Percentiles rank a stretch among this genome's conserved stretches.
Conservation (phyloP, 2,329 filamentous ascomycete species). For the Alternaria panax region DNA sequence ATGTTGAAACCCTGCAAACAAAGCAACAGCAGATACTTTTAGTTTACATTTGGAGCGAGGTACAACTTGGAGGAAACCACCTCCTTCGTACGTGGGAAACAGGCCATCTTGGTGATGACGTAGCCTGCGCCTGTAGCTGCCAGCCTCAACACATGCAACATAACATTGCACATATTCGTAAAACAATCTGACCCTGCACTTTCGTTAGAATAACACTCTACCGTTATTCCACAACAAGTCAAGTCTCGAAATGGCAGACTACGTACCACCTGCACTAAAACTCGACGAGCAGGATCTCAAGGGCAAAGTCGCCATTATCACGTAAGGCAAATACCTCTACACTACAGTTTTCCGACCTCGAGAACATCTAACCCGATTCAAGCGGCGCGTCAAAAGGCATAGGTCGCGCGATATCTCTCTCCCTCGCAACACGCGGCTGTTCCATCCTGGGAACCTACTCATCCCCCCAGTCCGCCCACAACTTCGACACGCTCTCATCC, state of each 20-base stretch:
- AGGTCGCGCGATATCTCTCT: constrained; percentile 39
- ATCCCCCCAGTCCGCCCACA: constrained; percentile 28
- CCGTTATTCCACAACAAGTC: neutral
- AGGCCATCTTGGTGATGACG: neutral
- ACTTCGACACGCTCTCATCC: constrained; percentile 34
- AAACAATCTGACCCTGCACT: neutral
- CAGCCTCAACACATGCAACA: neutral
- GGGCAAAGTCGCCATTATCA: constrained; percentile 43
- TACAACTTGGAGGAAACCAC: too few species aligned
- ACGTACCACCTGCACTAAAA: constrained; percentile 26
- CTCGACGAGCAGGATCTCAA: constrained; percentile 39
- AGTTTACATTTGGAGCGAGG: too few species aligned
- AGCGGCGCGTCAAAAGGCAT: constrained; percentile 42
- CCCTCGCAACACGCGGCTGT: constrained; percentile 38
- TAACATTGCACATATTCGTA: neutral
- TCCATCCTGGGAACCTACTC: constrained; percentile 44
- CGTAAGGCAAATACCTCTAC: constrained; percentile 23
- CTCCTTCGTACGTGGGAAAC: too few species aligned
- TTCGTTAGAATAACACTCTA: neutral
- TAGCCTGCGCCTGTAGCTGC: neutral
- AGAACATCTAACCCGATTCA: neutral
- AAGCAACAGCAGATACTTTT: too few species aligned
- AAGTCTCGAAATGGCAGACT: constrained; percentile 33
- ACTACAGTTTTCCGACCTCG: too few species aligned
- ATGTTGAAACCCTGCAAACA: too few species aligned